These are phyloP conservation scores for Westerdykella aurantiaca DNA, from an alignment of 2,329 filamentous ascomycete species.

Conservation along the genomic window DNA sequence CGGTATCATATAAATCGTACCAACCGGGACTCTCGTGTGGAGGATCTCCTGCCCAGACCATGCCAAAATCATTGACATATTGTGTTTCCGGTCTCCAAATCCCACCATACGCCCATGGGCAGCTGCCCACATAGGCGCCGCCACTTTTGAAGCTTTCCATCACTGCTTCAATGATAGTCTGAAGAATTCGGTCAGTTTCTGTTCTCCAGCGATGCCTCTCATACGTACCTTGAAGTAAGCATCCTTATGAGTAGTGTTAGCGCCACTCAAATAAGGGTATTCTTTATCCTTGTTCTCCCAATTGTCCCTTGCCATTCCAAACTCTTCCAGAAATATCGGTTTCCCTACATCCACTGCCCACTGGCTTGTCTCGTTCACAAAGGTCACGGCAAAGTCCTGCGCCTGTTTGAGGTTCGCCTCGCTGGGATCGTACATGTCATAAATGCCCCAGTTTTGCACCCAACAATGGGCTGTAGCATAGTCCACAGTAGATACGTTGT, in stretches of 20 bases:
- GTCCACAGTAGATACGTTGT: conserved; percentile 34
- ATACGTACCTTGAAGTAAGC: conserved; percentile 29
- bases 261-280: conserved; percentile 34
- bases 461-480: conserved; percentile 39
- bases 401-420: conserved; percentile 27
- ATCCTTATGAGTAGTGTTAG: conserved; percentile 35
- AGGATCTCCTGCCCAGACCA: conserved; percentile 39
- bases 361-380: conserved; percentile 29
- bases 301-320: conserved; percentile 39
- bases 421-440: conserved; percentile 36
- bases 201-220: background rate
- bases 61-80: conserved; percentile 33
- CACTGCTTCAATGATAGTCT: conserved; percentile 34
- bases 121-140: conserved; percentile 35
- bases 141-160: conserved; percentile 31
- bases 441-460: conserved; percentile 39
- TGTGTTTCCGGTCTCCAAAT: conserved; percentile 38
- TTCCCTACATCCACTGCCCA: conserved; percentile 37
- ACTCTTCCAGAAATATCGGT: conserved; percentile 37
- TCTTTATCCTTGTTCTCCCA: conserved; percentile 35
- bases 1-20: conserved; percentile 39
- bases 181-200: background rate
- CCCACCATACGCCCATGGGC: conserved; percentile 39
- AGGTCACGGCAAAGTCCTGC: conserved; percentile 31
- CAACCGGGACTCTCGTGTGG: conserved; percentile 38